phyloP scores from a whole-genome alignment of 768 basidiomycete genomes.

The Mycena galopus region DNA sequence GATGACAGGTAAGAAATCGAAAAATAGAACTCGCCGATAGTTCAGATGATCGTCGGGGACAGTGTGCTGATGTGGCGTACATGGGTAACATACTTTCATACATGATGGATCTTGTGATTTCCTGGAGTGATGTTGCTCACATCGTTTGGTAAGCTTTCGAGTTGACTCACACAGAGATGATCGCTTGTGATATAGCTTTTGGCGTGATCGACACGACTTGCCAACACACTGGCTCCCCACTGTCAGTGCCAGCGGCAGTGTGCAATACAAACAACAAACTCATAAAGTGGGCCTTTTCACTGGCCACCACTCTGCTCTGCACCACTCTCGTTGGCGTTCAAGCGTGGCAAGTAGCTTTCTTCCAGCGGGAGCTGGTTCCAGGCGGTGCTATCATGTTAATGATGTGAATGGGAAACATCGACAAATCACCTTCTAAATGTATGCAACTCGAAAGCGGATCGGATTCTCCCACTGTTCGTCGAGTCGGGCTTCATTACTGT shows the following conservation, averaged over 20 bases:
- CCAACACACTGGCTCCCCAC: background rate
- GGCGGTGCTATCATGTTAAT: background rate
- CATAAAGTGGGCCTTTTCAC: no score
- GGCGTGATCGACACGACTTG: background rate
- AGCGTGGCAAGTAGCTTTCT: no score
- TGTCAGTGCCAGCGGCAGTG: background rate
- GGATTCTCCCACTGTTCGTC: background rate
- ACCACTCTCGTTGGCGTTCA: no score
- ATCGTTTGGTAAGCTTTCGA: background rate
- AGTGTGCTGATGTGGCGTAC: no score
- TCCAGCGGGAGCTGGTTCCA: no score
- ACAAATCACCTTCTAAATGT: background rate
- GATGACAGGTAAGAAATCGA: no score
- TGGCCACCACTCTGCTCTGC: no score
- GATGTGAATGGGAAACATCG: background rate
- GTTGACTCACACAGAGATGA: background rate
- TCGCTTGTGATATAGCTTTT: background rate
- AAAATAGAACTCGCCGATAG: no score
- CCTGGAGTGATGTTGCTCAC: background rate
- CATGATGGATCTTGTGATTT: background rate
- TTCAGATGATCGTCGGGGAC: no score
- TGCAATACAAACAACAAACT: no score
- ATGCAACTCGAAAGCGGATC: background rate
- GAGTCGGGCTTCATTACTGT: background rate
- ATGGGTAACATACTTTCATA: no score